Percentiles rank a stretch among this genome's conserved stretches.
phyloP scores from a whole-genome alignment of 2,329 filamentous ascomycete genomes.

The Fusarium verticillioides region DNA sequence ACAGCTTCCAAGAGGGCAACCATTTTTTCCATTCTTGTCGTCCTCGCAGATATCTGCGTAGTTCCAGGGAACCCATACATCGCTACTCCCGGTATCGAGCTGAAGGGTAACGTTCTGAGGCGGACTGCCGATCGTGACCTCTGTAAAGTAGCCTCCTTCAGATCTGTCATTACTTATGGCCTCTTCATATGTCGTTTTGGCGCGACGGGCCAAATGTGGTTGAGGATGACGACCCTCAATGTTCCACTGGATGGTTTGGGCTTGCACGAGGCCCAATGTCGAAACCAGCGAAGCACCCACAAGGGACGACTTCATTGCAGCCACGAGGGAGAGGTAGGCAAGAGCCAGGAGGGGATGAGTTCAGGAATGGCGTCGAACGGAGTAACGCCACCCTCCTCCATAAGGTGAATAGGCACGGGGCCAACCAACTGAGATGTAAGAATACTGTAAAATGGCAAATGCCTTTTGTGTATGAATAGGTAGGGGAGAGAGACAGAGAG shows the following conservation, averaged over 20 bases:
- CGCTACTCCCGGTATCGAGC: conserved; percentile 73
- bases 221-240: conserved; percentile 53
- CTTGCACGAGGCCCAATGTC: conserved; percentile 38
- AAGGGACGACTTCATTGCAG: conserved; percentile 42
- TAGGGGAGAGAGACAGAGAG: neutral
- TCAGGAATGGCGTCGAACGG: conserved; percentile 35
- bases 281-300: conserved; percentile 37
- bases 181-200: conserved; percentile 53
- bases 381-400: conserved; percentile 41
- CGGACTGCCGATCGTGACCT: conserved; percentile 67
- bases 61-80: conserved; percentile 68
- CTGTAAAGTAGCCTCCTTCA: conserved; percentile 65
- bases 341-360: conserved; percentile 8
- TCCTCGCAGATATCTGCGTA: conserved; percentile 53
- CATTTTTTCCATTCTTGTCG: conserved; percentile 28
- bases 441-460: neutral
- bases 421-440: conserved; percentile 19
- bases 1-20: conserved; percentile 61
- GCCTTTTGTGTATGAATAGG: neutral
- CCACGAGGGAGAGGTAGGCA: conserved; percentile 1
- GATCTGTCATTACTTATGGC: conserved; percentile 57
- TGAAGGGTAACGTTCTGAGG: conserved; percentile 66
- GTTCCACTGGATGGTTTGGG: conserved; percentile 59
- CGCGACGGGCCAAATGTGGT: conserved; percentile 52
- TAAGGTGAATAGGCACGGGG: conserved; percentile 29